phyloP scores from a whole-genome alignment of 1,284 basidiomycete genomes.

The Ceratobasidium sp. region DNA sequence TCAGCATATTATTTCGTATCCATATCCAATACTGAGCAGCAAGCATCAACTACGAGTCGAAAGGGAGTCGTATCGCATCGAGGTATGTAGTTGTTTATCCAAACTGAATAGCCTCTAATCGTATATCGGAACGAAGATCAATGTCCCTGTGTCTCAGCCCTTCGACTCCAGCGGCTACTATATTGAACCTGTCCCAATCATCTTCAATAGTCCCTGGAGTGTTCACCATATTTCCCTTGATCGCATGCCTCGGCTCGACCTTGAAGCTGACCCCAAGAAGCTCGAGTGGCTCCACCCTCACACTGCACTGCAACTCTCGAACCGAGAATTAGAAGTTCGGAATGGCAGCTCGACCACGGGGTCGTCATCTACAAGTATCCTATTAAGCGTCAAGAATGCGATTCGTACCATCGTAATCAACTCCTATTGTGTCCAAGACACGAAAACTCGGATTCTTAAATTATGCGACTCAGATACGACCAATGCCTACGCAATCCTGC shows the following conservation, averaged over 20 bases:
- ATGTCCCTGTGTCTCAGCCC: slow-evolving; percentile 4
- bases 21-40: slow-evolving; percentile 59
- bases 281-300: slow-evolving; percentile 7
- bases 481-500: slow-evolving; percentile 49
- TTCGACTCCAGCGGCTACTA: slow-evolving; percentile 11
- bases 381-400: too few relatives aligned
- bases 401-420: too few relatives aligned
- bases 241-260: background rate
- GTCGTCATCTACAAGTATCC: background rate
- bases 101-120: background rate
- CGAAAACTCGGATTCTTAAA: too few relatives aligned
- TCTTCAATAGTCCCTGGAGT: background rate
- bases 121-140: background rate
- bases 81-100: slow-evolving; percentile 58
- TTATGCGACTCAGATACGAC: slow-evolving; percentile 53
- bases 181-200: background rate
- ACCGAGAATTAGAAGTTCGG: background rate
- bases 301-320: background rate
- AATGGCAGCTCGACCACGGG: slow-evolving; percentile 49
- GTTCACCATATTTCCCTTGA: background rate
- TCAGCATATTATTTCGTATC: slow-evolving; percentile 56
- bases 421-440: too few relatives aligned
- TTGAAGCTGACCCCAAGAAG: background rate
- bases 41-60: slow-evolving; percentile 63
- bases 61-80: slow-evolving; percentile 68